Base-by-base conservation (phyloP, 1,284 basidiomycete genomes). In the Ganoderma lucidum region DNA sequence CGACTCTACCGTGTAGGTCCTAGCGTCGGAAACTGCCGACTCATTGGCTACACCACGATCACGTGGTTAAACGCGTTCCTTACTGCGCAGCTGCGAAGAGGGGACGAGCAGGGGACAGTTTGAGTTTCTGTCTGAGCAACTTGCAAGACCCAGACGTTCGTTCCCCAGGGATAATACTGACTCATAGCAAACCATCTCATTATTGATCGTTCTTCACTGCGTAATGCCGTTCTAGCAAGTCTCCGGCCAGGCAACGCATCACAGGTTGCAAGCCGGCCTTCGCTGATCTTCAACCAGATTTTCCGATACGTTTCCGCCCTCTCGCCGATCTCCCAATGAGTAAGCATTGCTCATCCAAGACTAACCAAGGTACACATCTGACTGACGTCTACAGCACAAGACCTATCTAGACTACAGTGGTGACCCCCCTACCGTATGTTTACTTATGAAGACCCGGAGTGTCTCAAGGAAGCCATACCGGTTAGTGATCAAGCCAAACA, bases 31-130 rank as follows among this genome's bases (percentile, higher is more conserved):
- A 65, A 30, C 30, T 19, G 15, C 51, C 60, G 32, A 51, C 17
- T 41, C 2, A 17, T 32, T n/a, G 1, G 23, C 10, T 61, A 28
- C 48, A 14, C 66, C 70, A 55, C 70, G 70, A 23, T 66, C 70
- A 69, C 63, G 63, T 71, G 70, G 63, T 32, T 32, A 56, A 35
- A 30, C 23, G 10, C 23, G 23, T 15, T 10, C 23, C 23, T 28
- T 51, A 23, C 23, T 23, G 23, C 23, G 23, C 23, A 23, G 23
- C 23, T 23, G 23, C 23, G 23, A 23, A 23, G 23, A 23, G 23
- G 23, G 23, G 23, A 23, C 23, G 23, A 23, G 23, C 23, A 6
- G 23, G n/a, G n/a, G 19, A 48, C 8, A 10, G 23, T 23, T 23
- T 23, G 23, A 23, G 45, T 48, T n/a, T n/a, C n/a, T 23, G 45